These are phyloP conservation scores for Peterozyma xylosa DNA, from an alignment of 805 yeast species.

Conservation along the genomic window DNA sequence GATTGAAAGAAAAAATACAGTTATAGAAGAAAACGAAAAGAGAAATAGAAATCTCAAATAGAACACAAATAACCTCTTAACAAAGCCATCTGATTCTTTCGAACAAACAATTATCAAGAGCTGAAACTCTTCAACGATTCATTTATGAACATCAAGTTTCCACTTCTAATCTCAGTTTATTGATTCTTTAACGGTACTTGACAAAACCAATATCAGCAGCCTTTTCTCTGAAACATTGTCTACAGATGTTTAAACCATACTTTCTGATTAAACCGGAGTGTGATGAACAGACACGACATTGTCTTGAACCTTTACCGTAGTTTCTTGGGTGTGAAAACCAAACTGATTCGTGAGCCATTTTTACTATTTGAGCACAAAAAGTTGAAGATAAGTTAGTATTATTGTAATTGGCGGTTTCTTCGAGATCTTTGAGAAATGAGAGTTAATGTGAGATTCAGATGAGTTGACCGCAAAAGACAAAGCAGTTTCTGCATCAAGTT, in stretches of 20 bases:
- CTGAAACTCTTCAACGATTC: no score
- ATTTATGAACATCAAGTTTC: no score
- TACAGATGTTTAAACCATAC: conserved; percentile 98
- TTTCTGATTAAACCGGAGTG: conserved; percentile 99
- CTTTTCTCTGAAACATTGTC: conserved; percentile 99
- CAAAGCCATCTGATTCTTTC: no score
- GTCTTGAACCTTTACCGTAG: conserved; percentile 99
- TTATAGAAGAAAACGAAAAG: background rate
- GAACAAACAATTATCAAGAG: no score
- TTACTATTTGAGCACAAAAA: conserved; percentile 27
- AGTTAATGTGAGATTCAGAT: no score
- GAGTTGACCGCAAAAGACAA: no score
- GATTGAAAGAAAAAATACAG: background rate
- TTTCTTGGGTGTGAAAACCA: conserved; percentile 99
- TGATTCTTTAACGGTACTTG: conserved; percentile 81
- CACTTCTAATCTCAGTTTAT: no score
- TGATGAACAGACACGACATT: conserved; percentile 98
- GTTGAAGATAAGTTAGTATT: background rate
- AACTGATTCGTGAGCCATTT: conserved; percentile 99
- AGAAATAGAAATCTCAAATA: background rate
- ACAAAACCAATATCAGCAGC: conserved; percentile 98
- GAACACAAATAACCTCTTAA: background rate
- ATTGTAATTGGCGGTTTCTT: no score
- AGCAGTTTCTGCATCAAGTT: no score
- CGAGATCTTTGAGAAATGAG: no score